Percentiles rank a stretch among this genome's conserved stretches.
Evolutionary conservation across 2,329 filamentous ascomycete genomes (phyloP).

Genomic region (Apiospora marii): DNA sequence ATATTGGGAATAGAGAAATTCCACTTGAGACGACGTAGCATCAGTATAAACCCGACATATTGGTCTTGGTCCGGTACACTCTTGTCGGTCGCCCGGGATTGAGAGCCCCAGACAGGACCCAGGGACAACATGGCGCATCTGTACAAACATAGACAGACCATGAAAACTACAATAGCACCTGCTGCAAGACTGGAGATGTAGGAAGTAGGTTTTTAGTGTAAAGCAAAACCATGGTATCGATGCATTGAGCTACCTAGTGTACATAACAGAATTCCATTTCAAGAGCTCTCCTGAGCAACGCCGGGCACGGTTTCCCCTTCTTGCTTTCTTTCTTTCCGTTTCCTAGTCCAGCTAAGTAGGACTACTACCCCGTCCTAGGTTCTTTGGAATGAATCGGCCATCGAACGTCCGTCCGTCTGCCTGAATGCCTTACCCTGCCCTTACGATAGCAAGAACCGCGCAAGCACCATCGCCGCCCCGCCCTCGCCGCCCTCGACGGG

Average conservation of each 20-base stretch:
- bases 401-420: neutral
- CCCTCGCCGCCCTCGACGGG: conserved; percentile 26
- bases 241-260: conserved; percentile 23
- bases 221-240: conserved; percentile 18
- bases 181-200: conserved; percentile 22
- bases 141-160: neutral
- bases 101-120: neutral
- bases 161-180: too few relatives aligned
- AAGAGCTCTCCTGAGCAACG: neutral
- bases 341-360: conserved; percentile 6
- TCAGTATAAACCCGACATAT: neutral
- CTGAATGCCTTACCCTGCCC: neutral
- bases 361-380: conserved; percentile 4
- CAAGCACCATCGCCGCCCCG: conserved; percentile 22
- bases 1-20: neutral
- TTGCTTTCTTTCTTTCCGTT: neutral
- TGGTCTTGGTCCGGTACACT: too few relatives aligned
- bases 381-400: neutral
- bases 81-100: neutral
- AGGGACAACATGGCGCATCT: neutral
- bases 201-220: conserved; percentile 25
- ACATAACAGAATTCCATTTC: conserved; percentile 21
- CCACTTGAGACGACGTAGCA: neutral
- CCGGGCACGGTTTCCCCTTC: neutral
- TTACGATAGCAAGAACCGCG: conserved; percentile 26